These are phyloP conservation scores for Cicer judaicum DNA, from an alignment of 306 rosid species.

Conservation along the genomic window DNA sequence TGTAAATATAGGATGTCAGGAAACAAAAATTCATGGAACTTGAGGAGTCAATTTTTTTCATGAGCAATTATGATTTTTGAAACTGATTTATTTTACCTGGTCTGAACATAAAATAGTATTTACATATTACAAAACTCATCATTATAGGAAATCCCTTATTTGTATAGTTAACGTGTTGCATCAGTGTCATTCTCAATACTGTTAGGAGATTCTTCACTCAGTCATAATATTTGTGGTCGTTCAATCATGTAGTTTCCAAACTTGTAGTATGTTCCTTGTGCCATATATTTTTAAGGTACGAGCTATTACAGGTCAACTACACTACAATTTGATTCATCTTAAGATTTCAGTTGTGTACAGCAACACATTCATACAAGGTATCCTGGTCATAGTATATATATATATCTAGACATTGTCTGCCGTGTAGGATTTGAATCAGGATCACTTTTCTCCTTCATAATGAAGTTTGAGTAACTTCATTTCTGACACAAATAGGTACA, in stretches of 20 bases:
- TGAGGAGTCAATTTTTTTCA: no score
- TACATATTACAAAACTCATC: no score
- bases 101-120: no score
- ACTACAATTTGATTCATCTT: not conserved
- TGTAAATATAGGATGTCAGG: no score
- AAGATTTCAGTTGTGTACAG: slow-evolving; percentile 6
- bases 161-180: no score
- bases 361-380: not conserved
- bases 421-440: not conserved
- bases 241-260: not conserved
- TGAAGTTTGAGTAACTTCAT: slow-evolving; percentile 30
- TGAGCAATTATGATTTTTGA: no score
- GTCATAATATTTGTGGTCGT: no score
- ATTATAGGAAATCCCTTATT: no score
- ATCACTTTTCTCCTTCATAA: not conserved
- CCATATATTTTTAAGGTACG: not conserved
- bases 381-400: not conserved
- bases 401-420: slow-evolving; percentile 10
- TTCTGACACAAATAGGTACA: slow-evolving; percentile 36
- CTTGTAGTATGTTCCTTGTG: not conserved
- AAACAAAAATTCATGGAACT: no score
- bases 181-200: no score
- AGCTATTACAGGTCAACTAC: not conserved
- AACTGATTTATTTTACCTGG: no score
- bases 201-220: no score